Conservation (phyloP, 495 filamentous ascomycete genomes). For the Talaromyces wortmannii region DNA sequence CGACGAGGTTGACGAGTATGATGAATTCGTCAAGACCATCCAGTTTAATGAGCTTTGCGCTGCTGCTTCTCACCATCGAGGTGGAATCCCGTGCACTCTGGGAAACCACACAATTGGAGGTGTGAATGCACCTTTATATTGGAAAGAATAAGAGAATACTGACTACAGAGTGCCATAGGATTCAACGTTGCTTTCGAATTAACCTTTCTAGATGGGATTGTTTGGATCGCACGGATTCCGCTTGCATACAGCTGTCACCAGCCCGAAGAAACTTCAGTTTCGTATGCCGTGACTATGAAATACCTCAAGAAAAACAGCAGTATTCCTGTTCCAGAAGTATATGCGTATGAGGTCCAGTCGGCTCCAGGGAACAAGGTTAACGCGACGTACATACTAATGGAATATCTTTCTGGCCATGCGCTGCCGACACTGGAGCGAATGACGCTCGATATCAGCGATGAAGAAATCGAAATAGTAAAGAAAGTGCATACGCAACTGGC, state of each 20-base stretch:
- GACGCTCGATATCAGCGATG: neutral
- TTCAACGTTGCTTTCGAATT: neutral
- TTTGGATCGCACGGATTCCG: neutral
- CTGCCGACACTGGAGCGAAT: neutral
- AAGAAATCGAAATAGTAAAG: neutral
- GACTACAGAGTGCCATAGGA: neutral
- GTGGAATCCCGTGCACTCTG: neutral
- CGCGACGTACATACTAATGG: neutral
- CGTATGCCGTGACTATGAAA: neutral
- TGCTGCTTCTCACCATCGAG: neutral
- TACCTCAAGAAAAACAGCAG: neutral
- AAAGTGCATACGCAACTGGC: neutral
- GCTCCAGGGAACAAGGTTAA: neutral
- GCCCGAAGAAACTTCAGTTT: neutral
- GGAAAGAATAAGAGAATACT: neutral
- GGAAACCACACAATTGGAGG: neutral
- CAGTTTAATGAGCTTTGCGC: neutral
- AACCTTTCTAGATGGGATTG: neutral
- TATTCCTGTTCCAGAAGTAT: neutral
- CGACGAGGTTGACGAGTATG: conserved; percentile 12
- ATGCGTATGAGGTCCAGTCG: neutral
- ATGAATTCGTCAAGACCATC: neutral
- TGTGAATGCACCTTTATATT: neutral
- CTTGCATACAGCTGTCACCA: neutral
- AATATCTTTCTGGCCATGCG: neutral